Conservation (phyloP, 73 alveolate genomes). For the Tetrahymena thermophila region DNA sequence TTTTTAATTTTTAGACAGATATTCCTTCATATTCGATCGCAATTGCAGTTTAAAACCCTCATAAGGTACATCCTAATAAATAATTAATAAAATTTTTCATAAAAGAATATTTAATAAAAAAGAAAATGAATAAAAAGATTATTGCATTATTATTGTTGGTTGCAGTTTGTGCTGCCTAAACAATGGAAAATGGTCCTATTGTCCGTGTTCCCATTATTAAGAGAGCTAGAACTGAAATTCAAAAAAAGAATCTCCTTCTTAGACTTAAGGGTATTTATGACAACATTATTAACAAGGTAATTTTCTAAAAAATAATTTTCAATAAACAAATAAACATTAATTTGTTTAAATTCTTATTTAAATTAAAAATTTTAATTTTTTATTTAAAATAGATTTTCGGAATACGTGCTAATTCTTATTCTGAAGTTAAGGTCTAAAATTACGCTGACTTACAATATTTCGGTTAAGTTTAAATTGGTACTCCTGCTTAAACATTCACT, state of each 20-base stretch:
- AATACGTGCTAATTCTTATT: background rate
- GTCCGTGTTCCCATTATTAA: background rate
- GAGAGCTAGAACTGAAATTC: background rate
- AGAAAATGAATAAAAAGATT: background rate
- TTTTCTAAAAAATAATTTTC: background rate
- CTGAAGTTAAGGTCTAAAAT: slow-evolving; percentile 3
- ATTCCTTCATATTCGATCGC: no score
- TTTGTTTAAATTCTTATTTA: no score
- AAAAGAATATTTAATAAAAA: background rate
- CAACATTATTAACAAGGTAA: background rate
- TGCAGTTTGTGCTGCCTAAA: background rate
- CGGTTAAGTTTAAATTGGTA: slow-evolving; percentile 40
- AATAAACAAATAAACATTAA: background rate
- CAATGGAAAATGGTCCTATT: background rate
- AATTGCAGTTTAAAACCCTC: background rate
- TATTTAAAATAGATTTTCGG: background rate
- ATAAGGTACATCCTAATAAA: background rate
- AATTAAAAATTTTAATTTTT: background rate
- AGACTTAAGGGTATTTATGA: background rate
- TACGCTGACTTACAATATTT: background rate
- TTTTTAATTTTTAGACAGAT: background rate
- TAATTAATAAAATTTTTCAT: background rate
- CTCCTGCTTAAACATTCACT: slow-evolving; percentile 48
- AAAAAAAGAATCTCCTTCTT: background rate
- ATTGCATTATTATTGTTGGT: background rate